Base-by-base conservation (phyloP, 495 filamentous ascomycete species). In the Trichoderma orchidacearum region DNA sequence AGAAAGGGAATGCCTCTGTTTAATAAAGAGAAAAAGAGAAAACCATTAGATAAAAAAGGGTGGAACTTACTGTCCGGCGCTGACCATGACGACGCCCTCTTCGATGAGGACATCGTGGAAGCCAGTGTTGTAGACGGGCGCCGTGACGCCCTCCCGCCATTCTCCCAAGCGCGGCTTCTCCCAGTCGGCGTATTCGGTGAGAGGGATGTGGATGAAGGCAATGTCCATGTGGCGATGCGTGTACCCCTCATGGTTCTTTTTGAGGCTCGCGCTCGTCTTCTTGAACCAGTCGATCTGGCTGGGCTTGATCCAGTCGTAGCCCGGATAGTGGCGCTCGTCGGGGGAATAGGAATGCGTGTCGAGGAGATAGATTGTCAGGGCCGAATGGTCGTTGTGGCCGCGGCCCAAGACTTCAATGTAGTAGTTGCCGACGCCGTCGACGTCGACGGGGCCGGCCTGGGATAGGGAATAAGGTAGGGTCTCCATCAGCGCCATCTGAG, bases 281-380 rank as follows among this genome's bases (percentile, higher is more conserved):
- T 82, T 83, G 73, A 97, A 98, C 93, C 93, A 98, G 48, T 85
- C 81, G 58, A 95, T 96, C 68, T 98, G 93, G 61, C 80, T 87
- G 30, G 85, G 81, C 68, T 97, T 96, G 62, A 98, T 70, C 93
- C 93, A 97, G 67, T 97, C 91, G 65, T 98, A 98, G 59, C 94
- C 93, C 34, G 69, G 70, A 69, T 82, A 95, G 53, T 88, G 80
- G 27, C 80, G 80, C 69, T 96, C 89, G 66, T 98, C 90, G 1
- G 91, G 92, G 5, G 87, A 90, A 69, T 96, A 94, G 25, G 85
- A 77, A 68, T 98, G 93, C 4, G 92, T 88, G 71, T 98, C 93
- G 53, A 98, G 83, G 57, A 98, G 76, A 69, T 95, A 98, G 31
- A 98, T 74, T 0, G 92, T 96, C 30, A 98, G 73, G 12, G 93